phyloP scores from a whole-genome alignment of 129 eudicot species.

The Pseudognaphalium luteoalbum region DNA sequence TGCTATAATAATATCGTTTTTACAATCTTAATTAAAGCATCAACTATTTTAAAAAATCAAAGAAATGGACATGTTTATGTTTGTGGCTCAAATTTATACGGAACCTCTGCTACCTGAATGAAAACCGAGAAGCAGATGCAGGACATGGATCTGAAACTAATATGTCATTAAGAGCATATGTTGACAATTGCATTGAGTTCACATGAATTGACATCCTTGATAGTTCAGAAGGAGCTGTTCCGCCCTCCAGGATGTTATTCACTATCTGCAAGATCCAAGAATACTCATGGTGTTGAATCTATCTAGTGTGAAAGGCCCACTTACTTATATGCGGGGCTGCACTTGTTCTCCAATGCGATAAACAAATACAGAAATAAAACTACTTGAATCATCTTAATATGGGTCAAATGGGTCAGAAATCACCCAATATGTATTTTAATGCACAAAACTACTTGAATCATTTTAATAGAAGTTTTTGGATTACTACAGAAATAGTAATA shows the following conservation, averaged over 20 bases:
- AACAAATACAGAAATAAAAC: background rate
- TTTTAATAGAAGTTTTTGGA: background rate
- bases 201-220: constrained; percentile 69
- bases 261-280: constrained; percentile 45
- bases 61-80: background rate
- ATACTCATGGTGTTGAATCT: background rate
- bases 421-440: background rate
- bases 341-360: background rate
- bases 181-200: constrained; percentile 55
- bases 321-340: background rate
- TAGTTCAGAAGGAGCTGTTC: constrained; percentile 53
- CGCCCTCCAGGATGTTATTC: constrained; percentile 67
- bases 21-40: background rate
- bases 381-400: background rate
- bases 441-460: constrained; percentile 3
- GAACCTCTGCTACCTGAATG: constrained; percentile 61
- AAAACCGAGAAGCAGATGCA: constrained; percentile 83
- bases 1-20: background rate
- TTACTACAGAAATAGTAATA: background rate
- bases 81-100: background rate
- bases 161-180: constrained; percentile 76
- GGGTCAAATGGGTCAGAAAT: background rate
- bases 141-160: constrained; percentile 83
- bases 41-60: background rate
- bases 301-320: background rate